Evolutionary conservation across 768 basidiomycete species (phyloP), one percentile per base, ranked within the genome.

Genomic region (Rickenella mellea): DNA sequence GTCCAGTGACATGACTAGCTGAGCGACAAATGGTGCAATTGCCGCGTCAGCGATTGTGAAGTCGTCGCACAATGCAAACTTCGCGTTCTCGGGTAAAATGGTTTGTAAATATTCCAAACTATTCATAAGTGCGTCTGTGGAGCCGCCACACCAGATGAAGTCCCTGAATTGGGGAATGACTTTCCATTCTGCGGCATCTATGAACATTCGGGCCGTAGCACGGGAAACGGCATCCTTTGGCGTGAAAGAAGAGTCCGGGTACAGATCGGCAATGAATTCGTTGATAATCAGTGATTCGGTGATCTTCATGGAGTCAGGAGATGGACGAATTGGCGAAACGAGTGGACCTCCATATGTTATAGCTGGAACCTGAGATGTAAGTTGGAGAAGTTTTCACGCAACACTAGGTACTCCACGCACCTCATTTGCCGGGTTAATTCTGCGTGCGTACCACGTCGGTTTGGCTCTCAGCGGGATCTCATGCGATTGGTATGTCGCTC

Each of bases 341-440:
- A 66, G 61, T 5, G 80, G 76, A 1, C 79, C 80, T 26, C 79
- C 80, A 49, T 76, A 80, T 0, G 74, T 60, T 27, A 83, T 61
- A 0, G 77, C 75, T 17, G 79, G 74, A 12, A 80, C 69, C 76
- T 75, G 42, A 4, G 2, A 19, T n/a, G 17, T 12, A 21, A 7
- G 50, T 38, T 59, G 57, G 39, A 58, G 5, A 15, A 10, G 24
- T 17, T 11, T 36, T 14, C 33, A 36, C 11, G 33, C 5, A 5
- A 14, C 19, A 17, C 3, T 19, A 36, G 24, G 9, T 10, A 8
- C 24, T 6, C 3, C 3, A 17, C 5, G 27, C 27, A 52, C 54
- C 12, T 50, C 77, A 80, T 69, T 81, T 83, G 61, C 77, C 1
- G 74, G 75, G 58, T 83, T 84, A 26, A 84, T 70, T 45, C 75